phyloP scores from a whole-genome alignment of 768 basidiomycete species.

The Crucibulum laeve region DNA sequence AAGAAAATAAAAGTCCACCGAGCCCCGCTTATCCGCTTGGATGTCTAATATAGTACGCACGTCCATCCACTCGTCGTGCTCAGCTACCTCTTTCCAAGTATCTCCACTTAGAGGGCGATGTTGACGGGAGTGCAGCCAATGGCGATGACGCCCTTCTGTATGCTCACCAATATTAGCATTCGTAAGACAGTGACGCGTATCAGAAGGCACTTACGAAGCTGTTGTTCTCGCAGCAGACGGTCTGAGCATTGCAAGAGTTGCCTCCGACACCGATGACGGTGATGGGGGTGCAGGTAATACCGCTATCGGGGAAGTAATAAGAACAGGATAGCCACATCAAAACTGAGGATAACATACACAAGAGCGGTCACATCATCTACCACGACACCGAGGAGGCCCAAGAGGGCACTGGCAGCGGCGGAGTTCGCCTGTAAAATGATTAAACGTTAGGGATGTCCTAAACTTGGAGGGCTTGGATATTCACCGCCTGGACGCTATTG shows the following conservation, averaged over 20 bases:
- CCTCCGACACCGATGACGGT: conserved; percentile 18
- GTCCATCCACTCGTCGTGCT: no score
- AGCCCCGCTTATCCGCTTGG: no score
- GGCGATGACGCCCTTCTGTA: conserved; percentile 27
- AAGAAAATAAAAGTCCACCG: no score
- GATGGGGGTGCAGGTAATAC: conserved; percentile 27
- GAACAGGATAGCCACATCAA: conserved; percentile 4
- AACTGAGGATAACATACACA: conserved; percentile 14
- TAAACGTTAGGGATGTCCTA: conserved; percentile 15
- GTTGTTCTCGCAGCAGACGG: conserved; percentile 34
- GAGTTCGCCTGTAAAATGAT: conserved; percentile 10
- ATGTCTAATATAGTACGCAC: no score
- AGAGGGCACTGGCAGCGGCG: conserved; percentile 11
- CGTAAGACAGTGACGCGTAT: not conserved
- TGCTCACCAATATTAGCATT: not conserved
- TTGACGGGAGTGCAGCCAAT: conserved; percentile 34
- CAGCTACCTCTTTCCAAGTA: not conserved
- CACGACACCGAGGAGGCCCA: conserved; percentile 27
- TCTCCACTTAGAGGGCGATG: conserved; percentile 19
- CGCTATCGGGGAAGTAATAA: conserved; percentile 10
- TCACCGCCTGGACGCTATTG: no score
- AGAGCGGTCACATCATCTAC: conserved; percentile 17
- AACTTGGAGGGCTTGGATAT: not conserved
- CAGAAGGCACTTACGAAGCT: conserved; percentile 23
- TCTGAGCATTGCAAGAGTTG: conserved; percentile 23